Evolutionary conservation across 2,329 filamentous ascomycete genomes (phyloP), one percentile per base, ranked within the genome.

Genomic region (Chrysosporium queenslandicum): DNA sequence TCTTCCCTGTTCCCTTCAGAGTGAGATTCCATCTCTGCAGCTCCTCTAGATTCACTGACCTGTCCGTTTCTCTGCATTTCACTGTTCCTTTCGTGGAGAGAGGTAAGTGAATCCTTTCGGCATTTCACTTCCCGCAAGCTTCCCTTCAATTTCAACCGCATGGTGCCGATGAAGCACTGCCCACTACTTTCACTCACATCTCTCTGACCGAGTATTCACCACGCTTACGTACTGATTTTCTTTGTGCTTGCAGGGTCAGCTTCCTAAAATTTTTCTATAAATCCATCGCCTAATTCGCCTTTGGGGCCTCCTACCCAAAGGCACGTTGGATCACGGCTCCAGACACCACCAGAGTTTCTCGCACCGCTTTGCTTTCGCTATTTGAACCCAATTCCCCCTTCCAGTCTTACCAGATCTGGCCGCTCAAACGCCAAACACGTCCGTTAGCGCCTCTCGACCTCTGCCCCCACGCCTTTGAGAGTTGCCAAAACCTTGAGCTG

Each of bases 401-500:
- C 25, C 14, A 4, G 43, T 52, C 55, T 52, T 59, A 37, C 57
- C 46, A 55, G 29, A 9, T 46, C 32, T 50, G 53, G 55, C 21
- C 50, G 23, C 42, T 54, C 32, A 25, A 30, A 16, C 14, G 3
- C 25, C 46, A 51, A 41, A 36, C 36, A 21, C 50, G 36, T 43
- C 54, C 25, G 3, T 36, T 52, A 34, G 48, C 37, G 18, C 21
- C 29, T 34, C 20, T 46, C 40, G 39, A 50, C 34, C 60, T 55
- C 60, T 62, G 53, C 63, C 65, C 66, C 59, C 61, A 64, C 60
- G 61, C 61, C 57, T 60, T 69, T 68, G 61, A 78, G 77, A 71
- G 78, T 74, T 69, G 74, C 79, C 71, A 73, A 79, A 74, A 74
- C 74, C 72, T 74, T 80, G 86, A 94, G 87, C 91, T 97, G 92